Evolutionary conservation across 441 rosid genomes (phyloP), one percentile per base, ranked within the genome.

Genomic region (Populus hybrid): DNA sequence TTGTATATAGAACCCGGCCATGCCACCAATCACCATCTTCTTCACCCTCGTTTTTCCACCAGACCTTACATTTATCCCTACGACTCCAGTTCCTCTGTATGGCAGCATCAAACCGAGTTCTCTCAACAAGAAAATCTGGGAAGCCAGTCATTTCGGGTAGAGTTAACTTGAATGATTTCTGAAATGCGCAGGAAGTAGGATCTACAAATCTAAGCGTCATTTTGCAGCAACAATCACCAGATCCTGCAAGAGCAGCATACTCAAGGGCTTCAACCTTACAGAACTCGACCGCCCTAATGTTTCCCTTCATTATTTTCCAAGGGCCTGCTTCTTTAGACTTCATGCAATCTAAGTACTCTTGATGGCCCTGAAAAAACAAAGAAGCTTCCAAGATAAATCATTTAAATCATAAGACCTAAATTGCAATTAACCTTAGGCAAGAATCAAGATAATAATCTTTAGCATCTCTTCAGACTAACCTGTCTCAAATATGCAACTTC

Each of bases 201-300:
- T 94, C 96, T 23, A 88, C 75, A 86, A 95, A 94, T 84, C 81
- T 86, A 50, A 97, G 99, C 1, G 85, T 93, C 94, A 97, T 83
- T 92, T 93, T 91, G 80, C 99, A 97, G 87, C 99, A 92, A 90
- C 97, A 87, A 82, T 97, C 99, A 59, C 99, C 99, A 70, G 99
- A 95, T 76, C 99, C 98, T 21, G 99, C 88, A 80, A 85, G 83
- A 20, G 93, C 84, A 69, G 97, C 88, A 83, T 94, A 97, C 77
- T 92, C 93, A 11, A 97, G 99, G 75, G 77, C 82, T 85, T 89
- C 97, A 77, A 93, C 89, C 85, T 84, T 88, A 81, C 99, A 95
- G 81, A 87, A 91, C 82, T 97, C 99, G 74, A 91, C 97, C 26
- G 97, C 91, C 80, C 89, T 90, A 76, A 97, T 80, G 78, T 83